Conservation (phyloP, 228 moss, liverwort and hornwort genomes). For the Sphagnum fallax region DNA sequence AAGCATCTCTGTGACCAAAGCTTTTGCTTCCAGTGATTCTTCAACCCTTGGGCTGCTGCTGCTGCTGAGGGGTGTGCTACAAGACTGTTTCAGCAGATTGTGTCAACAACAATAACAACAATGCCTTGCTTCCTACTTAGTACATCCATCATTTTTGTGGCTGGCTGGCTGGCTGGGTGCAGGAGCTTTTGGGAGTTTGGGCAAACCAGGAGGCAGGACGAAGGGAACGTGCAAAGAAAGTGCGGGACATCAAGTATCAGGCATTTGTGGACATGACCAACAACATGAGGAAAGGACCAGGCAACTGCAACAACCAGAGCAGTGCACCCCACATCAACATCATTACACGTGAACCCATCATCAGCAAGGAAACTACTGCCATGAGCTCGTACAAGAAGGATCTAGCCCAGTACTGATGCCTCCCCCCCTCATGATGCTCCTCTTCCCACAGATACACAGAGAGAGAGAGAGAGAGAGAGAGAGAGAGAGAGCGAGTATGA, state of each 20-base stretch:
- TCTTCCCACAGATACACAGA: too few species aligned
- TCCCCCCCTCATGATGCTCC: too few species aligned
- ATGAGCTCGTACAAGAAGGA: constrained; percentile 13
- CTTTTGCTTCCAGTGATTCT: too few species aligned
- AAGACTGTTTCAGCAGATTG: too few species aligned
- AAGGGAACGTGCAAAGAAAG: constrained; percentile 22
- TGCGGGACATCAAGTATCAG: constrained; percentile 31
- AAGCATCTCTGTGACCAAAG: too few species aligned
- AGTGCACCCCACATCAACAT: constrained; percentile 40
- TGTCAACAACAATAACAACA: too few species aligned
- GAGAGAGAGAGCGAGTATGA: too few species aligned
- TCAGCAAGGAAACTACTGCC: not conserved
- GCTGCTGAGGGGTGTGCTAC: too few species aligned
- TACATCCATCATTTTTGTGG: too few species aligned
- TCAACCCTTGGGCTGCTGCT: too few species aligned
- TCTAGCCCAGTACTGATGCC: constrained; percentile 4
- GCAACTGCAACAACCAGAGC: constrained; percentile 27
- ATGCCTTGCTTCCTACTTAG: too few species aligned
- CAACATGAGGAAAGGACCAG: constrained; percentile 16
- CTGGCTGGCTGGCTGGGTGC: not conserved
- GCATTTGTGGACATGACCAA: constrained; percentile 15
- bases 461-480: too few species aligned
- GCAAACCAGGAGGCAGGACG: constrained; percentile 35
- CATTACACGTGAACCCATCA: constrained; percentile 29
- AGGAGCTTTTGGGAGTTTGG: constrained; percentile 29